Evolutionary conservation across 805 yeast species (phyloP).

Genomic region (Wickerhamomyces canadensis): DNA sequence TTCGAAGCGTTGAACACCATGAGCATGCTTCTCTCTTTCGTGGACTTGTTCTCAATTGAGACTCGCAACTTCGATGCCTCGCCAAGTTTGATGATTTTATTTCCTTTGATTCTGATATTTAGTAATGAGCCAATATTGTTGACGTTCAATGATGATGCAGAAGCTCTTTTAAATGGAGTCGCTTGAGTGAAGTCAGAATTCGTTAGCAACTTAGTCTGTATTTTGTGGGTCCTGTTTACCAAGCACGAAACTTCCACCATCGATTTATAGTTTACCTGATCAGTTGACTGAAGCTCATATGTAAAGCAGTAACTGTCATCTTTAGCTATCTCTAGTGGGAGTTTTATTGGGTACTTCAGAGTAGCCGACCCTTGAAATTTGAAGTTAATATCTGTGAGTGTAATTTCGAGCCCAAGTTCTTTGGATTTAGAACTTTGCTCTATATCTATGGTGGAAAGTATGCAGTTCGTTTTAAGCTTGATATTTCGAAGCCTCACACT

Average conservation of each 20-base stretch:
- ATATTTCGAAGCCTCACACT: constrained; percentile 42
- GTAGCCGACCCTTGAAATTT: constrained; percentile 20
- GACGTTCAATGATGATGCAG: constrained; percentile 4
- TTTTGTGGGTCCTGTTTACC: constrained; percentile 10
- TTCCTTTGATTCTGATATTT: constrained; percentile 56
- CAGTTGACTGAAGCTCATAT: constrained; percentile 18
- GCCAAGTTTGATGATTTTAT: constrained; percentile 55
- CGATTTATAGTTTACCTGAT: constrained; percentile 2
- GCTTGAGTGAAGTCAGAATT: constrained; percentile 12
- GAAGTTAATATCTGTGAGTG: constrained; percentile 4
- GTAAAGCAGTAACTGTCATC: constrained; percentile 26
- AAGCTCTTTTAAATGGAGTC: constrained; percentile 5
- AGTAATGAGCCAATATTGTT: constrained; percentile 25
- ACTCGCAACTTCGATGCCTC: constrained; percentile 56
- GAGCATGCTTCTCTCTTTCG: constrained; percentile 45
- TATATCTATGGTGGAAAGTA: constrained; percentile 43
- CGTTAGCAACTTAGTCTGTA: constrained; percentile 21
- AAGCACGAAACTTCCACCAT: constrained; percentile 8
- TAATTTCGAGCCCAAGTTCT: constrained; percentile 11
- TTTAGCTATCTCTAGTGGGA: constrained; percentile 23
- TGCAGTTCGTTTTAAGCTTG: constrained; percentile 40
- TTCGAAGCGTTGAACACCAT: constrained; percentile 28
- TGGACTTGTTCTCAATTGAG: constrained; percentile 57
- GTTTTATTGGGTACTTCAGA: constrained; percentile 8
- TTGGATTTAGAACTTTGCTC: constrained; percentile 39